phyloP scores from a whole-genome alignment of 1,139 yeast species.

The Pichia sp. region DNA sequence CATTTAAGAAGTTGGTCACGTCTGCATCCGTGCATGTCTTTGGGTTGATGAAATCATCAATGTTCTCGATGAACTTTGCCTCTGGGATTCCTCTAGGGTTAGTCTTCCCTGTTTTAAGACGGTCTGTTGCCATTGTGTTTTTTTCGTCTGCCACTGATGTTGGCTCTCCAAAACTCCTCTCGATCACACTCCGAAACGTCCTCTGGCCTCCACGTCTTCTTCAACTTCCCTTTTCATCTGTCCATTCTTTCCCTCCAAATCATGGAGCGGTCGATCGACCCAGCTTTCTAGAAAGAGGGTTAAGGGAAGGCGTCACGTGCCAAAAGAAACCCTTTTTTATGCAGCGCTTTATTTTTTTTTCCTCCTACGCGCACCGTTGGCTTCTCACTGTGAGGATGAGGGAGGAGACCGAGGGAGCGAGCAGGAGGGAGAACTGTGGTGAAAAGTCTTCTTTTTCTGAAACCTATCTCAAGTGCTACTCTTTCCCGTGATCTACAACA shows the following conservation, averaged over 20 bases:
- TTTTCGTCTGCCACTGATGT: neutral
- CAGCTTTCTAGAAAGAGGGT: neutral
- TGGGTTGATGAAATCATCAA: slow-evolving; percentile 74
- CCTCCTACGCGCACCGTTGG: neutral
- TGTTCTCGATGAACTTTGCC: slow-evolving; percentile 89
- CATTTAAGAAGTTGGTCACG: slow-evolving; percentile 29
- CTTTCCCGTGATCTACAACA: neutral
- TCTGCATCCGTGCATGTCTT: slow-evolving; percentile 45
- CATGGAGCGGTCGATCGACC: neutral
- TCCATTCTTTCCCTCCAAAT: neutral
- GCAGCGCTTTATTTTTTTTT: neutral
- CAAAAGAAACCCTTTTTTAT: slow-evolving; percentile 1
- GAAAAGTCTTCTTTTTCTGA: neutral
- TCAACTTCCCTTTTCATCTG: neutral
- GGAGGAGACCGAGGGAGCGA: neutral
- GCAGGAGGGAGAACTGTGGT: neutral
- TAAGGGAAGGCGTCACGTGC: neutral
- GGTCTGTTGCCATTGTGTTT: slow-evolving; percentile 18
- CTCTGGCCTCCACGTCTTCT: neutral
- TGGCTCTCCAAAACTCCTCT: neutral
- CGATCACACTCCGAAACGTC: neutral
- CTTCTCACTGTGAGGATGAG: neutral
- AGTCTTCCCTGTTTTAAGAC: slow-evolving; percentile 45
- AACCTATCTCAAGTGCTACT: neutral
- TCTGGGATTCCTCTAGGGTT: slow-evolving; percentile 95